Conservation (phyloP, 2,329 filamentous ascomycete genomes). For the Neopestalotiopsis sp. region DNA sequence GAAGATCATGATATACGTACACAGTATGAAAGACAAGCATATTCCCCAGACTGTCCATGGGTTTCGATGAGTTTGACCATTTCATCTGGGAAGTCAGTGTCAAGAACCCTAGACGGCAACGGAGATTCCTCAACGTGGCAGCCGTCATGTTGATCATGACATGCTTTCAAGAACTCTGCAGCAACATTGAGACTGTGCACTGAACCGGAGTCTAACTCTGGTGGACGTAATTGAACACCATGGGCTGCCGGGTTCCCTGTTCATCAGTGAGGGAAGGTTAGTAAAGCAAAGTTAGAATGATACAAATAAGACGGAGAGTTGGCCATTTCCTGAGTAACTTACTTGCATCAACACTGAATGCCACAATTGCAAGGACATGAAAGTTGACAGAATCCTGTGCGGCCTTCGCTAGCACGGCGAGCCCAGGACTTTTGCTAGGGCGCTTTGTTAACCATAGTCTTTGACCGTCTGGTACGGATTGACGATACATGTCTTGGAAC, state of each 20-base stretch:
- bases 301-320: neutral
- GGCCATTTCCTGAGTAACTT: neutral
- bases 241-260: slow-evolving; percentile 5
- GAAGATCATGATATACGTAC: slow-evolving; percentile 7
- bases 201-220: slow-evolving; percentile 14
- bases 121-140: neutral
- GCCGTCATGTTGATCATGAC: slow-evolving; percentile 4
- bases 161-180: neutral
- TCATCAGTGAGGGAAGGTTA: neutral
- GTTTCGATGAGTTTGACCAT: slow-evolving; percentile 21
- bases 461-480: neutral
- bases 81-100: slow-evolving; percentile 17
- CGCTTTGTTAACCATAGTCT: neutral
- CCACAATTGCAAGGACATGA: neutral
- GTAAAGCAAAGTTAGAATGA: neutral
- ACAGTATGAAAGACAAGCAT: slow-evolving; percentile 24
- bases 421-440: neutral
- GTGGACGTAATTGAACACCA: slow-evolving; percentile 5
- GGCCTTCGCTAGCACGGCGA: neutral
- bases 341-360: slow-evolving; percentile 8
- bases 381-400: neutral
- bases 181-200: slow-evolving; percentile 9
- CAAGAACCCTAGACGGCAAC: slow-evolving; percentile 20
- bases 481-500: neutral
- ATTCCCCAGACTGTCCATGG: slow-evolving; percentile 15